Conservation (phyloP, 2,329 filamentous ascomycete genomes). For the Cadophora sp. region DNA sequence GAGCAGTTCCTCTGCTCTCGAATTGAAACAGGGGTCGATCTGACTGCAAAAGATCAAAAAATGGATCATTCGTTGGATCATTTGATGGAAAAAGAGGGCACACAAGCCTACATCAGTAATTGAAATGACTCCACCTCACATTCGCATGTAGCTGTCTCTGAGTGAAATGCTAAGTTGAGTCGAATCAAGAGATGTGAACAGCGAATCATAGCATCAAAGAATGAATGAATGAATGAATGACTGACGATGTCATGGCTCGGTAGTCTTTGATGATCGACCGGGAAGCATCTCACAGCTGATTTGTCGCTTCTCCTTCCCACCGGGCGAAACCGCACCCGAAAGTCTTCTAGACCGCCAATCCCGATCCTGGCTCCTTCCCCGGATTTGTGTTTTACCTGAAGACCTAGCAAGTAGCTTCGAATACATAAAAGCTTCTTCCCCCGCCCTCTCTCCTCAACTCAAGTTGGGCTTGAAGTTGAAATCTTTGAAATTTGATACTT, state of each 20-base stretch:
- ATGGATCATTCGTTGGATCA: too few species aligned
- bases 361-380: constrained; percentile 5
- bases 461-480: background rate
- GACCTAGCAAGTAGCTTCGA: background rate
- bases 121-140: background rate
- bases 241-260: background rate
- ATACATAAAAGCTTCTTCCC: constrained; percentile 11
- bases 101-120: background rate
- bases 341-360: constrained; percentile 14
- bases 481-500: background rate
- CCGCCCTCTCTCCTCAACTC: background rate
- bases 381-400: constrained; percentile 2
- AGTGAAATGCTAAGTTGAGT: background rate
- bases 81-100: too few species aligned
- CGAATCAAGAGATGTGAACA: background rate
- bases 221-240: background rate
- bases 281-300: constrained; percentile 16
- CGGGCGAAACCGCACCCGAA: constrained; percentile 19
- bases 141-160: background rate
- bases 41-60: too few species aligned
- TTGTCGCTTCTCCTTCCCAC: background rate
- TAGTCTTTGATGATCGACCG: constrained; percentile 14
- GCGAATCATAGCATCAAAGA: background rate
- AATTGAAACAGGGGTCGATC: too few species aligned
- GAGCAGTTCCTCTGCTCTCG: too few species aligned